These are phyloP conservation scores for Aspergillus viridinutans DNA, from an alignment of 2,329 filamentous ascomycete species.

Conservation along the genomic window DNA sequence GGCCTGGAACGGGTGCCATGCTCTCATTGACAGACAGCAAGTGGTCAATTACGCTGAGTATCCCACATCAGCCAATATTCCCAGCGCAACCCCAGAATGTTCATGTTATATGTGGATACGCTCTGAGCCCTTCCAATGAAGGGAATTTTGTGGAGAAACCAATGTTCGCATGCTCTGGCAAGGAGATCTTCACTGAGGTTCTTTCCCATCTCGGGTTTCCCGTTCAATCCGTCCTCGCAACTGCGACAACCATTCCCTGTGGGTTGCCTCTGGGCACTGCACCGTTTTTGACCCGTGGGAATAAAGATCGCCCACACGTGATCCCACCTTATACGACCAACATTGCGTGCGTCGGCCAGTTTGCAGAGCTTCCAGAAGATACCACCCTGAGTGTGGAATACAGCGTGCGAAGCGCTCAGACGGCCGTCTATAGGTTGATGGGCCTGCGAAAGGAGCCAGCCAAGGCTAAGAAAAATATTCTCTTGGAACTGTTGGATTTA, in stretches of 20 bases:
- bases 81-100: constrained; percentile 29
- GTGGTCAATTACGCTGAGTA: constrained; percentile 38
- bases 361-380: constrained; percentile 37
- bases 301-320: constrained; percentile 33
- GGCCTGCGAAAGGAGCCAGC: neutral
- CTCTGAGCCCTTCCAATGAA: constrained; percentile 28
- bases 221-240: constrained; percentile 19
- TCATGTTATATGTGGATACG: constrained; percentile 38
- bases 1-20: constrained; percentile 21
- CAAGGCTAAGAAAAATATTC: too few relatives aligned
- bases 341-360: constrained; percentile 40
- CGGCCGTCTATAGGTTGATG: constrained; percentile 28
- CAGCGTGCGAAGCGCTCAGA: constrained; percentile 31
- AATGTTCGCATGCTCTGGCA: constrained; percentile 36
- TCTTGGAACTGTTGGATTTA: too few relatives aligned
- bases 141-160: constrained; percentile 38
- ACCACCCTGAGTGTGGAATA: constrained; percentile 39
- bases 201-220: constrained; percentile 35
- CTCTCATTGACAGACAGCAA: constrained; percentile 35
- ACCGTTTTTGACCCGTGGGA: constrained; percentile 31
- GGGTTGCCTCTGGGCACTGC: constrained; percentile 39
- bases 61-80: constrained; percentile 40
- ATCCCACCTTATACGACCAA: constrained; percentile 34
- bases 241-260: constrained; percentile 30
- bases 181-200: constrained; percentile 36